phyloP scores from a whole-genome alignment of 495 filamentous ascomycete genomes.

The Penicillium goetzii region DNA sequence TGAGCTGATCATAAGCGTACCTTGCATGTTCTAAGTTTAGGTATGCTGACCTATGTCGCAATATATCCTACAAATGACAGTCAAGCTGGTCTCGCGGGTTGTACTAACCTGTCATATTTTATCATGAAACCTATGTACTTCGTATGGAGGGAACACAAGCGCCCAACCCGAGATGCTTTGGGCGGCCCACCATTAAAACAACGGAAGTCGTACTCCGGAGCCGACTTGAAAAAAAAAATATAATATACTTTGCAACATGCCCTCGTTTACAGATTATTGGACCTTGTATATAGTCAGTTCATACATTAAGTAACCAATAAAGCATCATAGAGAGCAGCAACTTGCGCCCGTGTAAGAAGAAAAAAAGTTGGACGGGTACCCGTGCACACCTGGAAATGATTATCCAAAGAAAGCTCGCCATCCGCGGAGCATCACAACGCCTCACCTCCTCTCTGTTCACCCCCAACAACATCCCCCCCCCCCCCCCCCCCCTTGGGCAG shows the following conservation, averaged over 20 bases:
- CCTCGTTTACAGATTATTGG: neutral
- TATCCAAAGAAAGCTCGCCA: conserved; percentile 25
- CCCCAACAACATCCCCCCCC: conserved; percentile 3
- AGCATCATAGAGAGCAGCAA: neutral
- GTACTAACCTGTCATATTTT: neutral
- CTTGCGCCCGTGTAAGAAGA: conserved; percentile 9
- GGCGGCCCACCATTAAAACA: neutral
- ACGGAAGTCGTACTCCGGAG: neutral
- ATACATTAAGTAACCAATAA: neutral
- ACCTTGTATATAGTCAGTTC: neutral
- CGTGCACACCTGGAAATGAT: conserved; percentile 24
- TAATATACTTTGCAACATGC: neutral
- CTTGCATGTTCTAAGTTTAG: conserved; percentile 3
- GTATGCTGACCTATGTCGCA: neutral
- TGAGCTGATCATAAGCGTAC: conserved; percentile 4
- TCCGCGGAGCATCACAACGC: conserved; percentile 14
- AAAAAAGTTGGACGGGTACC: conserved; percentile 17
- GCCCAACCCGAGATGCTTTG: neutral
- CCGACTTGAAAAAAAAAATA: neutral
- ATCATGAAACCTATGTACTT: neutral
- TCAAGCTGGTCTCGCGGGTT: neutral
- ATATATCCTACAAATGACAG: neutral
- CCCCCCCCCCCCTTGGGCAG: neutral
- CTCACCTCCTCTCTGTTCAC: conserved; percentile 15
- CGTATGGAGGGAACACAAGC: neutral